phyloP scores from a whole-genome alignment of 257 asterid genomes.

The Ilex aquifolium region DNA sequence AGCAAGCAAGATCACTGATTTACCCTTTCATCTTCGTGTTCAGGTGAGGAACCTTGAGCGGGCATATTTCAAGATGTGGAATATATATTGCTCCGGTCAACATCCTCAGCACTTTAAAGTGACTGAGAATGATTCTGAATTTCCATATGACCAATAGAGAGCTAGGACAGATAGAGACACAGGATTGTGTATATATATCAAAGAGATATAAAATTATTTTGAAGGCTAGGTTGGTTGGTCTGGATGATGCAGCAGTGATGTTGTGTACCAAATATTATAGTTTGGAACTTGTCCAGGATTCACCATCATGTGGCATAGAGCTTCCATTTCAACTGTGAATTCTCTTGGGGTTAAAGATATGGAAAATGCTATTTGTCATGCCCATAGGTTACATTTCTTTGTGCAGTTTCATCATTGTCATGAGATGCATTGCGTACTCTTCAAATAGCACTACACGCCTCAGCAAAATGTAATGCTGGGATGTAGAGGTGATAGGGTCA shows the following conservation, averaged over 20 bases:
- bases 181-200: constrained; percentile 35
- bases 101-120: constrained; percentile 91
- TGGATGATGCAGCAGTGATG: constrained; percentile 7
- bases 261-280: constrained; percentile 4
- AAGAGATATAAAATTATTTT: constrained; percentile 17
- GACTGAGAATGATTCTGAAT: constrained; percentile 57
- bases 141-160: constrained; percentile 52
- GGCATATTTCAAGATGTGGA: constrained; percentile 93
- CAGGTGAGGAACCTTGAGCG: constrained; percentile 96
- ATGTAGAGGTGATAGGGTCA: no score
- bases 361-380: no score
- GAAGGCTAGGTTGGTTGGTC: constrained; percentile 12
- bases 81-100: constrained; percentile 71
- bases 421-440: no score
- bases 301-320: no score
- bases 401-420: no score
- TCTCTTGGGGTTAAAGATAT: no score
- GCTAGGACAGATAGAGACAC: constrained; percentile 12
- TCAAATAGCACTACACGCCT: no score
- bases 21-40: not conserved
- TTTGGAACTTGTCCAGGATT: not conserved
- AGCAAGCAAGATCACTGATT: not conserved
- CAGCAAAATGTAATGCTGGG: no score
- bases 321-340: no score
- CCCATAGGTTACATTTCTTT: no score